phyloP scores from a whole-genome alignment of 495 filamentous ascomycete genomes.

The Melanomma pulvis-pyrius region DNA sequence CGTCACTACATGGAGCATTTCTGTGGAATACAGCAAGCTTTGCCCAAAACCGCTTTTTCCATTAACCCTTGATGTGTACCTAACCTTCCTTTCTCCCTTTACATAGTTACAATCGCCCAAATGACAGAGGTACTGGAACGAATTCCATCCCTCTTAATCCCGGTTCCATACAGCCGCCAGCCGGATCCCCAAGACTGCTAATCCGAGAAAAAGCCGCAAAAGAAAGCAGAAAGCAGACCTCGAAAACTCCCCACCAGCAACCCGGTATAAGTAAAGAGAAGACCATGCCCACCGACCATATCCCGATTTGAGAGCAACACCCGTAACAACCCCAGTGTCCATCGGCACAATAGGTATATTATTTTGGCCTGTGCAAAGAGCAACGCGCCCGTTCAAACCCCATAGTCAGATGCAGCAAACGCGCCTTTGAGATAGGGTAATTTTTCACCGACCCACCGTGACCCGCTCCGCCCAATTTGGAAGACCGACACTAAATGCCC shows the following conservation, averaged over 20 bases:
- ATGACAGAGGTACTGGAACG: slow-evolving; percentile 20
- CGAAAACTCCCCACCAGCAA: background rate
- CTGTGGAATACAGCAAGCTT: too few relatives aligned
- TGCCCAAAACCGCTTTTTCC: slow-evolving; percentile 29
- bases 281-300: slow-evolving; percentile 7
- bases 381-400: slow-evolving; percentile 19
- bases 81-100: slow-evolving; percentile 3
- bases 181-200: slow-evolving; percentile 7
- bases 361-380: slow-evolving; percentile 3
- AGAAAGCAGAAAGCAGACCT: background rate
- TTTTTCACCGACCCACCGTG: slow-evolving; percentile 34
- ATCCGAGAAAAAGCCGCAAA: background rate
- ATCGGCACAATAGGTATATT: background rate
- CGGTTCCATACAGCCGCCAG: background rate
- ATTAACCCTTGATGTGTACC: slow-evolving; percentile 27
- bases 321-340: background rate
- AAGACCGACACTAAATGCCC: slow-evolving; percentile 40
- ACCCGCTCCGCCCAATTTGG: slow-evolving; percentile 37
- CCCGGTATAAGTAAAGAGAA: slow-evolving; percentile 5
- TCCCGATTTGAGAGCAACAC: slow-evolving; percentile 14
- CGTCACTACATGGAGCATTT: too few relatives aligned
- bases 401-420: slow-evolving; percentile 22
- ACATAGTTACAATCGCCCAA: slow-evolving; percentile 27
- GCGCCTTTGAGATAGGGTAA: slow-evolving; percentile 19
- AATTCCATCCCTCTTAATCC: background rate